Conservation (phyloP, 164 flowering plant genomes). For the Vitis rotundifolia region DNA sequence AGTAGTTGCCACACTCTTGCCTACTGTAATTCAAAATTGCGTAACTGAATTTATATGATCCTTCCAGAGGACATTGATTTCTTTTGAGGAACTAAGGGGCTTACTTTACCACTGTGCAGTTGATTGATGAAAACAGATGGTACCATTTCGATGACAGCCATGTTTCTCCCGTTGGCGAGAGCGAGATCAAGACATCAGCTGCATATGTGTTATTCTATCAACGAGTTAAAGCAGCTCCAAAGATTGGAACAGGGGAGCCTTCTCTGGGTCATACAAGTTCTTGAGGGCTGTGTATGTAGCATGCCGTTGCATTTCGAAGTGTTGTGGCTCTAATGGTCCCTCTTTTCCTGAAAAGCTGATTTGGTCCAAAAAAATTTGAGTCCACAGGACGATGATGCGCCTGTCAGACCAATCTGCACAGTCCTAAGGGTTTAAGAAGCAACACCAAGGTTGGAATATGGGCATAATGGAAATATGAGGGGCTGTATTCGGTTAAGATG, state of each 20-base stretch:
- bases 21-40: no score
- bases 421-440: not conserved
- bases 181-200: conserved; percentile 77
- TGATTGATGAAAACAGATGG: conserved; percentile 79
- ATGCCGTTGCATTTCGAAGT: conserved; percentile 1
- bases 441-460: not conserved
- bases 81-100: not conserved
- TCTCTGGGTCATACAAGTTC: conserved; percentile 18
- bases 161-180: conserved; percentile 64
- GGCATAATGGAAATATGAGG: not conserved
- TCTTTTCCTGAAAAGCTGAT: not conserved
- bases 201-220: conserved; percentile 85
- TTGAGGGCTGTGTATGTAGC: not conserved
- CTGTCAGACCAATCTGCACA: not conserved
- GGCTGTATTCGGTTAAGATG: not conserved
- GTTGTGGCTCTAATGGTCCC: conserved; percentile 10
- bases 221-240: conserved; percentile 46
- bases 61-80: no score
- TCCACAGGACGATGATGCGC: not conserved
- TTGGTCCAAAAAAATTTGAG: not conserved
- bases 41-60: no score
- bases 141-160: conserved; percentile 89
- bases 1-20: no score
- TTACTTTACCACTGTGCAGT: conserved; percentile 40
- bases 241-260: conserved; percentile 29